These are phyloP conservation scores for Aureobasidium pullulans DNA, from an alignment of 2,329 filamentous ascomycete species.

Conservation along the genomic window DNA sequence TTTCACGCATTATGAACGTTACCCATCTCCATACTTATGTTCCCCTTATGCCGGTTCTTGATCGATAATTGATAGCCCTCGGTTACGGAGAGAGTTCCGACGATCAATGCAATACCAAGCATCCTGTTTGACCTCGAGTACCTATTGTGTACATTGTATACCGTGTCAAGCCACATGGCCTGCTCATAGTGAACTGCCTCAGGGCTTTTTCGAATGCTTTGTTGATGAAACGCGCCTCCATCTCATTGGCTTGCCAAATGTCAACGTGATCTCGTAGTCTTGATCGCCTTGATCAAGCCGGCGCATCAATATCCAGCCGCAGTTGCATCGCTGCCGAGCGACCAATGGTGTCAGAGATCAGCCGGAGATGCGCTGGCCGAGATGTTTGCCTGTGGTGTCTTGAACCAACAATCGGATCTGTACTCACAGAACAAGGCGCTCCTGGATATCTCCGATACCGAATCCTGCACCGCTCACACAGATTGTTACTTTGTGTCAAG, in stretches of 20 bases:
- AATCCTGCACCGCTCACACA: background rate
- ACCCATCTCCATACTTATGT: background rate
- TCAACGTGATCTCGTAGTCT: background rate
- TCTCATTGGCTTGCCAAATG: background rate
- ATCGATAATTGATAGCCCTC: background rate
- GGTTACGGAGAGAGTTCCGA: background rate
- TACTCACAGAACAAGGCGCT: background rate
- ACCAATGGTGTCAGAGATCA: background rate
- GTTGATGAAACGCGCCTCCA: background rate
- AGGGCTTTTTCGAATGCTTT: background rate
- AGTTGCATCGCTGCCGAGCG: background rate
- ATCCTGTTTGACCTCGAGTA: background rate
- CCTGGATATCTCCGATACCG: background rate
- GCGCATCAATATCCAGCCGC: constrained; percentile 1
- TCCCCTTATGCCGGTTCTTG: background rate
- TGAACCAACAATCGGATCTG: background rate
- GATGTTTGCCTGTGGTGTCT: background rate
- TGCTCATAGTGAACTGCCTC: background rate
- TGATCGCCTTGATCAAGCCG: constrained; percentile 1
- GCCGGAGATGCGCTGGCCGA: background rate
- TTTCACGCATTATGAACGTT: background rate
- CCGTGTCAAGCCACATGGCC: background rate
- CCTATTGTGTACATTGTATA: background rate
- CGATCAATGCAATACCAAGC: background rate
- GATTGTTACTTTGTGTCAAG: background rate